These are phyloP conservation scores for Jacaranda copaia DNA, from an alignment of 257 asterid species.

Conservation along the genomic window DNA sequence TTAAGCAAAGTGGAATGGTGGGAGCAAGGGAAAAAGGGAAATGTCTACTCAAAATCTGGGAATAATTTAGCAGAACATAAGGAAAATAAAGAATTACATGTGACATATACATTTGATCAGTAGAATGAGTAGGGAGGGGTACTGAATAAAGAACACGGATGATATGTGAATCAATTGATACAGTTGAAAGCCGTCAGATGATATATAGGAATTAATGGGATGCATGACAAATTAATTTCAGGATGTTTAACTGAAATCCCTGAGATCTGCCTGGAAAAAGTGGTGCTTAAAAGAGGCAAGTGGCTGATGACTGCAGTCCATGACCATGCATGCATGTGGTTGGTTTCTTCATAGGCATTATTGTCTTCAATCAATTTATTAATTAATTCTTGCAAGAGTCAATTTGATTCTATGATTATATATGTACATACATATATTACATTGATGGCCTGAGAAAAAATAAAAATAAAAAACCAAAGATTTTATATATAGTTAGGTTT, in stretches of 20 bases:
- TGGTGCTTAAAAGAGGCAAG: neutral
- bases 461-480: too few species aligned
- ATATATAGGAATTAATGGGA: neutral
- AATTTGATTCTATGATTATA: too few species aligned
- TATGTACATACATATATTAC: too few species aligned
- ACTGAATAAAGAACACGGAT: neutral
- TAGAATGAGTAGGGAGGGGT: neutral
- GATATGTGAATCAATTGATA: too few species aligned
- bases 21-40: neutral
- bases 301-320: neutral
- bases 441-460: too few species aligned
- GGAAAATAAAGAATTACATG: neutral
- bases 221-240: conserved; percentile 19
- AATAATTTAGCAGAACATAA: conserved; percentile 13
- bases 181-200: neutral
- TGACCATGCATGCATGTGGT: conserved; percentile 25
- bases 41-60: neutral
- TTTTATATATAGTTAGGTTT: too few species aligned
- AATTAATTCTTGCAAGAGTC: neutral
- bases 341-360: neutral
- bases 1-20: neutral
- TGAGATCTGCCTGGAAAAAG: conserved; percentile 11
- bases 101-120: neutral
- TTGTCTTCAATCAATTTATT: neutral
- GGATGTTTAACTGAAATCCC: conserved; percentile 12